Percentiles rank a stretch among this genome's conserved stretches.
These are phyloP conservation scores for Astragalus membranaceus DNA, from an alignment of 306 rosid species.

Conservation along the genomic window DNA sequence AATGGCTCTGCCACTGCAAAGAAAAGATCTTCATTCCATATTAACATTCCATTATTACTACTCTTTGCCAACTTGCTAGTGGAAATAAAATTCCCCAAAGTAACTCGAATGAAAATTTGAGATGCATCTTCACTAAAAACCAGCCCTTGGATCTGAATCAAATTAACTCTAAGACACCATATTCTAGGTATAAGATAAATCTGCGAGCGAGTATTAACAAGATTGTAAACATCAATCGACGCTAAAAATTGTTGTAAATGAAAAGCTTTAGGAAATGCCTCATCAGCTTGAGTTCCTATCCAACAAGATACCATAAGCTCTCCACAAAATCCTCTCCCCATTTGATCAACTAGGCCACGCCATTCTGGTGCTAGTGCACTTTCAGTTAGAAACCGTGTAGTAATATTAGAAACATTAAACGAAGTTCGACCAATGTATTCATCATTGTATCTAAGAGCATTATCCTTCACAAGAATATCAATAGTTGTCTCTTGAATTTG, in stretches of 20 bases:
- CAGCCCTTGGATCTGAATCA: constrained; percentile 22
- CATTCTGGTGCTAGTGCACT: constrained; percentile 23
- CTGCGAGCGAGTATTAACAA: constrained; percentile 8
- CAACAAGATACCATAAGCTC: constrained; percentile 33
- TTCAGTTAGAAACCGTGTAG: constrained; percentile 20
- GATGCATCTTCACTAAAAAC: constrained; percentile 4
- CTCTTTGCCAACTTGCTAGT: constrained; percentile 13
- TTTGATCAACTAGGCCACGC: constrained; percentile 15
- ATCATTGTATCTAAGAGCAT: neutral
- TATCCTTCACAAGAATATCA: constrained; percentile 16
- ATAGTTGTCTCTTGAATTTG: constrained; percentile 9
- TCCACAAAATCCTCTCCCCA: neutral
- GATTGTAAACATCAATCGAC: neutral
- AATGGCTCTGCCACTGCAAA: constrained; percentile 38
- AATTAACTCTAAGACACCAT: constrained; percentile 31
- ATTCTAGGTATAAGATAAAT: constrained; percentile 22
- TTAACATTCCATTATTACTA: constrained; percentile 14
- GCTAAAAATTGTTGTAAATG: constrained; percentile 15
- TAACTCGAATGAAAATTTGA: constrained; percentile 20
- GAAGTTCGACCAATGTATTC: neutral
- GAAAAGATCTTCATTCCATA: constrained; percentile 34
- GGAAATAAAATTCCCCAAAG: constrained; percentile 20
- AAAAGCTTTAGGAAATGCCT: constrained; percentile 24
- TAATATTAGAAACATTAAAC: constrained; percentile 16
- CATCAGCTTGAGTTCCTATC: constrained; percentile 39